Evolutionary conservation across 371 early-diverging fungal genomes (phyloP).

Genomic region (Encephalitozoon intestinalis): DNA sequence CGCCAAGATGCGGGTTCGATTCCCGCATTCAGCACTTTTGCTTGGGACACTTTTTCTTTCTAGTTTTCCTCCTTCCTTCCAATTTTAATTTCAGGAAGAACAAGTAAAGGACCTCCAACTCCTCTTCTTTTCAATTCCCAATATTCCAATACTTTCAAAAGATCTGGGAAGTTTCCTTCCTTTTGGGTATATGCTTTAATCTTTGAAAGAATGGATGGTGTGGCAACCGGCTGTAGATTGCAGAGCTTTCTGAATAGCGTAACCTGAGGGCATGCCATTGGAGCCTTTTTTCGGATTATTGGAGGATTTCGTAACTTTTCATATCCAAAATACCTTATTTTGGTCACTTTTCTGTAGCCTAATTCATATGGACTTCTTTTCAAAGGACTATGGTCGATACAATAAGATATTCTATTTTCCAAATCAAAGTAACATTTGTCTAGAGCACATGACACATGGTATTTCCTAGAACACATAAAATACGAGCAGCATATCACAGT

Average conservation of each 20-base stretch:
- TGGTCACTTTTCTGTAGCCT: not conserved
- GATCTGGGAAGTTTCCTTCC: not conserved
- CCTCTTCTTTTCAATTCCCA: not conserved
- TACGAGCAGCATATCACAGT: slow-evolving; percentile 49
- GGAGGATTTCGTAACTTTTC: not conserved
- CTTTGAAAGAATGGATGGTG: not conserved
- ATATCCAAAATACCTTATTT: not conserved
- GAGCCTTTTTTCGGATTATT: not conserved
- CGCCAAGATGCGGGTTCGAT: slow-evolving; percentile 47
- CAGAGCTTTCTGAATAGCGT: not conserved
- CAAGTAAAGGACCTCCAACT: not conserved
- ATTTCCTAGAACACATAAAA: slow-evolving; percentile 45
- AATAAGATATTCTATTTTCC: slow-evolving; percentile 51
- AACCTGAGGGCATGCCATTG: not conserved
- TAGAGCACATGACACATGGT: slow-evolving; percentile 55
- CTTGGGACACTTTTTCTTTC: not conserved
- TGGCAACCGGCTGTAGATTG: not conserved
- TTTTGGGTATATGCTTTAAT: not conserved
- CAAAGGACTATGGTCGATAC: slow-evolving; percentile 51
- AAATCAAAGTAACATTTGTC: slow-evolving; percentile 56
- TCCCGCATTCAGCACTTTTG: slow-evolving; percentile 38
- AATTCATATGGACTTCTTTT: not conserved
- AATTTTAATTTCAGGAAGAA: not conserved
- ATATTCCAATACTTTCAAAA: not conserved
- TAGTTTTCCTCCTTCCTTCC: not conserved